Base-by-base conservation (phyloP, 2,329 filamentous ascomycete genomes). In the Lasiodiplodia sp. region DNA sequence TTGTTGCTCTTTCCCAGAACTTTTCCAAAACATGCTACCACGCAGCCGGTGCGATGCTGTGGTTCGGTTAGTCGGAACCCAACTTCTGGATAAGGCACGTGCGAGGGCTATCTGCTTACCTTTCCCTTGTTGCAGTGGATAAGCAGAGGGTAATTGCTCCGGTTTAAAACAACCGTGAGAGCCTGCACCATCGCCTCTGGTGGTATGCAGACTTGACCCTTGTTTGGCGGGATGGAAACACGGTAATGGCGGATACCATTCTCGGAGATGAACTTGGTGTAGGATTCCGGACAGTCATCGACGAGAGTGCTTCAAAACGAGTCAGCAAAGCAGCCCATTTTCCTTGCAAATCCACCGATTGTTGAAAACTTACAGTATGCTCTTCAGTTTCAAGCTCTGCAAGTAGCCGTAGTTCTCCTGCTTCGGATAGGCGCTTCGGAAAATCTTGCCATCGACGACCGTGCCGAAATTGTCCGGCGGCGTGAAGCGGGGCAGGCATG, bases 71-170 rank as follows among this genome's bases (percentile, higher is more conserved):
- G 47, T 21, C 23, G 4, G 25, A 69, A 63, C 70, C 53, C 11
- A 23, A 11, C 40, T 38, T 34, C 21, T 14, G 6, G 31, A 38
- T 38, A 55, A 14, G 16, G 18, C 12, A 70, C 23, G 51, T 25
- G n/a, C 40, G 21, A 44, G 47, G 63, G 47, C 21, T 7, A 21
- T 14, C 16, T n/a, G 49, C 69, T 28, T 67, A 89, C 88, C 81
- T 90, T 96, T 77, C 94, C 94, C 73, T 97, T 94, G 77, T 97
- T 97, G 85, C 94, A 97, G 79, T 97, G 94, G 57, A 97, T 87
- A 49, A 97, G 85, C 12, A 97, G 80, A 0, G 94, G 94, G 72
- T 96, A 89, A 71, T 96, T 93, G 40, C 84, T 80, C 60, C 86
- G 86, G 75, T 96, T 87, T 66, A 95, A 84, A 51, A 95, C 86